Conservation (phyloP, 1,139 yeast genomes). For the Protomyces inundatus region DNA sequence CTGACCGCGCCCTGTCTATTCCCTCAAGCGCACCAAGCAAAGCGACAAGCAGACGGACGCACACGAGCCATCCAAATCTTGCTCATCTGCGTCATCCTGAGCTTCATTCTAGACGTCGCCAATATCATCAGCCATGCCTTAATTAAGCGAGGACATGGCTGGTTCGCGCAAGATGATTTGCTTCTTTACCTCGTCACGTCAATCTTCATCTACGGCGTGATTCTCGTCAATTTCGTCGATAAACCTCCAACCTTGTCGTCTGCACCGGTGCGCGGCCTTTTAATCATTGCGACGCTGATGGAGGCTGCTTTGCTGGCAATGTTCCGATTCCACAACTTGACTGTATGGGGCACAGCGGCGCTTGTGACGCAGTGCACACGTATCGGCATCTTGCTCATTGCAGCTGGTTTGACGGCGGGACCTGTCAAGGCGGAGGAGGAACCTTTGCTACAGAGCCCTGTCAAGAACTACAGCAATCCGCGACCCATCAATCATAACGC, state of each 20-base stretch:
- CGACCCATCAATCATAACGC: slow-evolving; percentile 19
- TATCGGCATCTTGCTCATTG: not conserved
- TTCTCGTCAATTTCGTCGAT: slow-evolving; percentile 18
- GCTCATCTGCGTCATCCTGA: not conserved
- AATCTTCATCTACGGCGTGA: slow-evolving; percentile 13
- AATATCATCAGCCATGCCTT: slow-evolving; percentile 11
- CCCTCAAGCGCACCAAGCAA: not conserved
- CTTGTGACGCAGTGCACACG: slow-evolving; percentile 3
- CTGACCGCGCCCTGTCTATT: not conserved
- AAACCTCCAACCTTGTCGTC: slow-evolving; percentile 9
- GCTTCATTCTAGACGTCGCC: slow-evolving; percentile 10
- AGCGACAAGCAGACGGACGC: not conserved
- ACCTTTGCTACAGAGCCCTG: not conserved
- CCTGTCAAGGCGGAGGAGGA: not conserved
- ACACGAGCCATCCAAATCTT: not conserved
- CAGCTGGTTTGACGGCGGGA: not conserved
- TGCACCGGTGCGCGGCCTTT: slow-evolving; percentile 5
- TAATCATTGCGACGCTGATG: not conserved
- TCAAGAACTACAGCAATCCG: not conserved
- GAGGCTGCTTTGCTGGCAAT: slow-evolving; percentile 10
- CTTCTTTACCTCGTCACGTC: slow-evolving; percentile 9
- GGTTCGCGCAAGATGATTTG: slow-evolving; percentile 14
- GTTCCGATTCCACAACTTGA: not conserved
- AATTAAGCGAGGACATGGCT: slow-evolving; percentile 1
- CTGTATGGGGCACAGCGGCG: not conserved